These are phyloP conservation scores for Microascus cirrosus DNA, from an alignment of 2,329 filamentous ascomycete species.

Conservation along the genomic window DNA sequence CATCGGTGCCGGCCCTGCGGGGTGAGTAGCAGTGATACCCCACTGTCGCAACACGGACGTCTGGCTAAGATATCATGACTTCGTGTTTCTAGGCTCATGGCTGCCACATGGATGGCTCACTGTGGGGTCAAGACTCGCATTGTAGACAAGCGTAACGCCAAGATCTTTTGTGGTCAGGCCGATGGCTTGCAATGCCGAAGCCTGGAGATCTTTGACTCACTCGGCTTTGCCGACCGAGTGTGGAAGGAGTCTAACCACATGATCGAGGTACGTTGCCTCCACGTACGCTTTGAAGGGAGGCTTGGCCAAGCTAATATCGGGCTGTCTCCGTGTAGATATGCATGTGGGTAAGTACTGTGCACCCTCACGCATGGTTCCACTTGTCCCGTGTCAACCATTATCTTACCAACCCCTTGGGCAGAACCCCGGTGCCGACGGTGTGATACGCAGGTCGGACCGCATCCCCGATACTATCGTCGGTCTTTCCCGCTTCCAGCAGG, in stretches of 20 bases:
- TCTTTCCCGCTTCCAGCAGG: constrained; percentile 52
- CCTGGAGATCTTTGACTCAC: constrained; percentile 62
- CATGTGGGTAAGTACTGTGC: constrained; percentile 1
- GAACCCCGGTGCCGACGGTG: constrained; percentile 51
- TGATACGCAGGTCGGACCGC: constrained; percentile 44
- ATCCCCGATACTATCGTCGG: constrained; percentile 53
- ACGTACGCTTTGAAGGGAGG: too few relatives aligned
- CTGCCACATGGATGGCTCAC: constrained; percentile 28
- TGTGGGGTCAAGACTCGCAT: constrained; percentile 27
- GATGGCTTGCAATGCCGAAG: constrained; percentile 49
- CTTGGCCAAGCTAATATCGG: not conserved
- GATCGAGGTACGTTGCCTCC: not conserved
- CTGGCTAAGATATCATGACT: not conserved
- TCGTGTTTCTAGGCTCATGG: constrained; percentile 21
- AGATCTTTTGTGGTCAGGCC: constrained; percentile 28
- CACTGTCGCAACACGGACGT: not conserved
- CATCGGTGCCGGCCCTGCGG: constrained; percentile 26
- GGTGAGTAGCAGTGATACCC: constrained; percentile 7
- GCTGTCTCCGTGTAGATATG: not conserved
- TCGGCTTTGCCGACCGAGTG: constrained; percentile 52
- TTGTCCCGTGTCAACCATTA: not conserved
- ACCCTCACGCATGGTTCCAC: not conserved
- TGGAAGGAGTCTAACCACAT: constrained; percentile 60
- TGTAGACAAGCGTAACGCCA: constrained; percentile 28
- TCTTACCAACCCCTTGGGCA: constrained; percentile 26